Base-by-base conservation (phyloP, 116 monocot genomes). In the Posidonia oceanica region DNA sequence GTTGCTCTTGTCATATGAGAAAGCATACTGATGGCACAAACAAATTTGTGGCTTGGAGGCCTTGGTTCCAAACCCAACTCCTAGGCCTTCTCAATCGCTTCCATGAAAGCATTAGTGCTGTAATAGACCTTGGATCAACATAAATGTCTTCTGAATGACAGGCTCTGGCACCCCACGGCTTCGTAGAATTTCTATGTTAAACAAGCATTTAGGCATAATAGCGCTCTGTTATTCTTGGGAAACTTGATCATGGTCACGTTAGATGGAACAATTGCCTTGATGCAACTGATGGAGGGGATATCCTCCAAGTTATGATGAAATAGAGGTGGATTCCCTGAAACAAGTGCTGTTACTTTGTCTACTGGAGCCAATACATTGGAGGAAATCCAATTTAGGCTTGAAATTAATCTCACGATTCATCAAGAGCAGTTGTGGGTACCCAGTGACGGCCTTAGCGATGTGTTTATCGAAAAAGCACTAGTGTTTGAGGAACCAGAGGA, bases 341-440 rank as follows among this genome's bases (percentile, higher is more conserved):
- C 84, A 84, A 11, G 66, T 37, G 65, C 16, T 22, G 29, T 62
- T 29, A 29, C 29, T 29, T 29, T 0, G 29, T 1, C 29, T 29
- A 29, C 29, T 29, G 29, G 29, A 29, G 29, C 29, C 29, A 29
- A 29, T 29, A 29, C 29, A 29, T 29, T 29, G 68, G 78, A 84
- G 70, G 58, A 77, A 84, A 3, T 82, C 80, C 57, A 91, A 42
- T 62, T 80, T 87, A 40, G 87, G 83, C 64, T 69, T 75, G 39
- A 87, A 69, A n/a, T 54, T 83, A 14, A 39, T 75, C 20, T 75
- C 80, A 4, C 80, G 66, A n/a, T 66, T 5, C 71, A 59, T 22
- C 8, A 39, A 3, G 64, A 91, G 84, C 20, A 85, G 15, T 0
- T 0, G 4, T 3, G 87, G 83, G 61, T 3, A n/a, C 21, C 51